Percentiles rank a stretch among this genome's conserved stretches.
These are phyloP conservation scores for Dothistroma pini DNA, from an alignment of 2,329 filamentous ascomycete genomes.

Conservation along the genomic window DNA sequence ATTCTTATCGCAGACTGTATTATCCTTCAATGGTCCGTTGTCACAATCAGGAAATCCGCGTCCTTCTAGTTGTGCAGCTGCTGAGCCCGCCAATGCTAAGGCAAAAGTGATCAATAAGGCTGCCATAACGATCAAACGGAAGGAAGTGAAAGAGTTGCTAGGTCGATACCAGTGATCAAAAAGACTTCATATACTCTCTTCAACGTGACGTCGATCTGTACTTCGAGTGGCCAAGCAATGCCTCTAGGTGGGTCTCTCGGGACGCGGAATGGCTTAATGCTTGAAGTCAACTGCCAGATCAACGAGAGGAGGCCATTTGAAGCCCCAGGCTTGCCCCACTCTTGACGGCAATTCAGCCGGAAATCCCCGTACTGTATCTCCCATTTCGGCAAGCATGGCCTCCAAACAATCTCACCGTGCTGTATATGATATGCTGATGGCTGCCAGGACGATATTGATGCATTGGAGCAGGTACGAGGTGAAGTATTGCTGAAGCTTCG, in stretches of 20 bases:
- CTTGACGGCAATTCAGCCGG: background rate
- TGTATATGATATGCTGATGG: no score
- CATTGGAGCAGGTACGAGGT: background rate
- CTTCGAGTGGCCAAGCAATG: background rate
- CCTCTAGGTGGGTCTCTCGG: background rate
- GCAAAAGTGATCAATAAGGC: slow-evolving; percentile 5
- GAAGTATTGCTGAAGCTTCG: background rate
- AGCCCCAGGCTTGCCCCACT: background rate
- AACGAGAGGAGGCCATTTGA: slow-evolving; percentile 1
- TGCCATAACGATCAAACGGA: slow-evolving; percentile 2
- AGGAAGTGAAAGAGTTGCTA: background rate
- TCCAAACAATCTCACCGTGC: background rate
- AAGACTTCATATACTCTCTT: background rate
- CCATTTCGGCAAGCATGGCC: background rate
- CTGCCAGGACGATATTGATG: background rate
- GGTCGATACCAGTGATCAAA: background rate
- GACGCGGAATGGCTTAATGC: background rate
- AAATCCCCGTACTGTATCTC: background rate
- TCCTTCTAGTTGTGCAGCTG: slow-evolving; percentile 17
- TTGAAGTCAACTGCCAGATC: background rate
- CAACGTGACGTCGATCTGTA: slow-evolving; percentile 3
- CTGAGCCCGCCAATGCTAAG: slow-evolving; percentile 10
- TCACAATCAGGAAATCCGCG: slow-evolving; percentile 48
- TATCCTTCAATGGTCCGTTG: slow-evolving; percentile 49
- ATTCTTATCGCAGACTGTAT: slow-evolving; percentile 50